phyloP scores from a whole-genome alignment of 345 rosid species.

The Angophora floribunda region DNA sequence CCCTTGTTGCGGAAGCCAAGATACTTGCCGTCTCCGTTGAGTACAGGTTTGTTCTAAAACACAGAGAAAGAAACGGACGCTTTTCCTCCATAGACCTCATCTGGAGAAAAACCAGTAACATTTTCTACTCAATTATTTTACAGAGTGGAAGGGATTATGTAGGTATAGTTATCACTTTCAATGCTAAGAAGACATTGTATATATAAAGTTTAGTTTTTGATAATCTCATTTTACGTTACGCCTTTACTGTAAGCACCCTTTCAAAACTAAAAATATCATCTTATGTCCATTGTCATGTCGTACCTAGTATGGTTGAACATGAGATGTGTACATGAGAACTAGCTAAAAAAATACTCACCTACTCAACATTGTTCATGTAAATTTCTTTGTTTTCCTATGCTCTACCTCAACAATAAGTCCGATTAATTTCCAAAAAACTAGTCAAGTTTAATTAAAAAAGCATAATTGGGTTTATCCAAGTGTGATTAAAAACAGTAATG shows the following conservation, averaged over 20 bases:
- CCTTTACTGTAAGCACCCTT: not conserved
- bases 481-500: not conserved
- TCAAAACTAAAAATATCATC: not conserved
- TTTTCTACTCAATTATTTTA: not conserved
- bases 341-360: not conserved
- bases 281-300: not conserved
- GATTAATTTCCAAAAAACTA: not conserved
- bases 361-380: not conserved
- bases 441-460: not conserved
- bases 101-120: not conserved
- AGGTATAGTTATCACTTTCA: not conserved
- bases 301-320: not conserved
- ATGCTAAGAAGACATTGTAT: not conserved
- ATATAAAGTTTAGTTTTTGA: not conserved
- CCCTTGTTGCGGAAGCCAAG: slow-evolving; percentile 8
- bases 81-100: not conserved
- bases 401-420: not conserved
- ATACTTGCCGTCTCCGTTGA: slow-evolving; percentile 19
- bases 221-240: not conserved
- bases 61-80: not conserved
- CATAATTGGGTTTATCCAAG: not conserved
- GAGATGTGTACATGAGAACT: not conserved
- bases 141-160: not conserved
- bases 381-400: not conserved
- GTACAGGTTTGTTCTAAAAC: slow-evolving; percentile 11